Evolutionary conservation across 1,139 yeast genomes (phyloP).

Genomic region (Candida labiduridarum): DNA sequence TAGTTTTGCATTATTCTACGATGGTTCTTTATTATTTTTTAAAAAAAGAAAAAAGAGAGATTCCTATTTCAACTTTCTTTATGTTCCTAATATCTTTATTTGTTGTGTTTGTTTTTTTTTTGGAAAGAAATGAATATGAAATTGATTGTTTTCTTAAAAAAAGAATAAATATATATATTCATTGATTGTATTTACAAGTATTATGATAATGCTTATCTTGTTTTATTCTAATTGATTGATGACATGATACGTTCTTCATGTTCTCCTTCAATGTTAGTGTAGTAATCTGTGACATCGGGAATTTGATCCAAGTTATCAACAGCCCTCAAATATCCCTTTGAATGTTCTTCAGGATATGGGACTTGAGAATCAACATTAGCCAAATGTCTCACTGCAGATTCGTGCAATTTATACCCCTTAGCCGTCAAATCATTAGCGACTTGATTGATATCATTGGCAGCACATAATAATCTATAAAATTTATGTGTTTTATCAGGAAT

Average conservation of each 20-base stretch:
- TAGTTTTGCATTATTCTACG: neutral
- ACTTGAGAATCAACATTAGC: conserved; percentile 66
- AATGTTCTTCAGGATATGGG: conserved; percentile 53
- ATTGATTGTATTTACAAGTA: conserved; percentile 6
- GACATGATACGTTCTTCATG: conserved; percentile 12
- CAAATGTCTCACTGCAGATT: conserved; percentile 68
- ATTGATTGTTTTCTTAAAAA: neutral
- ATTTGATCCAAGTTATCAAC: conserved; percentile 66
- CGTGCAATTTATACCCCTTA: conserved; percentile 61
- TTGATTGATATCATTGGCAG: conserved; percentile 59
- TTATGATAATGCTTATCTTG: neutral
- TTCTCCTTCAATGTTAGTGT: conserved; percentile 50
- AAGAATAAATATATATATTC: conserved; percentile 1
- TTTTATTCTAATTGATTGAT: conserved; percentile 4
- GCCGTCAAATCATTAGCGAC: conserved; percentile 61
- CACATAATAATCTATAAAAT: conserved; percentile 51
- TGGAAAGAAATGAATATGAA: too few species aligned
- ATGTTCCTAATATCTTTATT: neutral
- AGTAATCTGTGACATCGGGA: conserved; percentile 80
- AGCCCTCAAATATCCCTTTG: conserved; percentile 58
- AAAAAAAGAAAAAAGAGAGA: neutral
- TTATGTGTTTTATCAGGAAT: conserved; percentile 32
- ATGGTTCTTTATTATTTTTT: neutral
- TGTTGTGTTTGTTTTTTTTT: too few species aligned
- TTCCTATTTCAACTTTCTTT: neutral